These are phyloP conservation scores for Taphrina wiesneri DNA, from an alignment of 1,139 yeast genomes.

Conservation along the genomic window DNA sequence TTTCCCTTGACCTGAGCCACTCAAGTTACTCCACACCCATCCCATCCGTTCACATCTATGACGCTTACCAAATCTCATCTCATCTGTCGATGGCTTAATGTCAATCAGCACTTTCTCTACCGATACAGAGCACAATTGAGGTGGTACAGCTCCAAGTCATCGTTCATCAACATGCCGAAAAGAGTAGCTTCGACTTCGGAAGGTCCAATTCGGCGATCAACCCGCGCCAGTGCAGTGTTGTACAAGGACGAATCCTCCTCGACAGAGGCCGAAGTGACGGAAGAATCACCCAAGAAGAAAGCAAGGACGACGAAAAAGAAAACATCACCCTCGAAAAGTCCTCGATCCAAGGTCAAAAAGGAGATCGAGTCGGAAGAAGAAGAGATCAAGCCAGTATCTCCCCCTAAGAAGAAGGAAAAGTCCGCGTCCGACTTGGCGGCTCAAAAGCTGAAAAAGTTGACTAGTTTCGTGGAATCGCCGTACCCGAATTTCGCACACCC, in stretches of 20 bases:
- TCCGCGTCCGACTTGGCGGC: conserved; percentile 17
- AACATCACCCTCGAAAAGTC: neutral
- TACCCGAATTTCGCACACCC: conserved; percentile 28
- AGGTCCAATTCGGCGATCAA: conserved; percentile 1
- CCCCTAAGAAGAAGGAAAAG: conserved; percentile 6
- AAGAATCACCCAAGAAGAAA: neutral
- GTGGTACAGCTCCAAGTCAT: neutral
- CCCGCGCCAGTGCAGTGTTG: neutral
- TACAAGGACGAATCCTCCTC: conserved; percentile 17
- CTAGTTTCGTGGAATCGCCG: conserved; percentile 21
- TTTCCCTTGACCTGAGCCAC: neutral
- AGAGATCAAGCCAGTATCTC: neutral
- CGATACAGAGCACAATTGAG: neutral
- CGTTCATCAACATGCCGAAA: neutral
- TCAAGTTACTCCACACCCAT: neutral
- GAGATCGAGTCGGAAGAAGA: conserved; percentile 6
- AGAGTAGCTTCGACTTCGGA: neutral
- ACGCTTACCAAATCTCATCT: neutral
- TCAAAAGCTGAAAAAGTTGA: conserved; percentile 25
- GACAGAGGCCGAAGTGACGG: conserved; percentile 11
- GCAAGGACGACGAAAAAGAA: neutral
- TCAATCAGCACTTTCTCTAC: neutral
- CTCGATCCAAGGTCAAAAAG: conserved; percentile 8
- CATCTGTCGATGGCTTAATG: neutral
- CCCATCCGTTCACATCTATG: neutral